Base-by-base conservation (phyloP, 805 yeast genomes). In the Spathaspora arborariae region DNA sequence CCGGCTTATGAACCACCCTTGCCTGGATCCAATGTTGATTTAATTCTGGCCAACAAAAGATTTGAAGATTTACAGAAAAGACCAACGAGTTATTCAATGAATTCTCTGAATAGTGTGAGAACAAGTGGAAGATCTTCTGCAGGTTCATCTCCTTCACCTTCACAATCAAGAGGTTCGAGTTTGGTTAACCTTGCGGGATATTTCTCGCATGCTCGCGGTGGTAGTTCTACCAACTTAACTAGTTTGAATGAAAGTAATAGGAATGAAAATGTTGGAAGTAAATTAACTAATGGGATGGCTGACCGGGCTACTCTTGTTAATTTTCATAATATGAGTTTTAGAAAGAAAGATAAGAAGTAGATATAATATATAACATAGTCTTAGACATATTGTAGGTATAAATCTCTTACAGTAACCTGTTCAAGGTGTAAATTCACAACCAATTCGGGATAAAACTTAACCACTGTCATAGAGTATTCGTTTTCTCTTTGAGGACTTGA, bases 1-100 rank as follows among this genome's bases (percentile, higher is more conserved):
- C 97, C 97, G 0, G 76, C 78, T 2, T 90, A 89, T 62, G 74
- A 70, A 51, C 82, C 81, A 5, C 79, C 80, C 2, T 54, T 65
- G 13, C 72, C 72, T 3, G 74, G 73, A 1, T 71, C 79, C 2
- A 55, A 60, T 43, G 60, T 70, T 22, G 63, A 67, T 45, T 49
- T 69, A 16, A 57, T 16, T 3, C 20, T 16, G 30, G 15, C 59
- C 26, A 63, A 61, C 49, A 55, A 56, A 33, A 55, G 61, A 18
- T 59, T 56, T 37, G 74, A 68, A 39, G 67, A 59, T 37, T 20
- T 37, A 19, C 39, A 37, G 6, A 26, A 57, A 48, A 45, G 53
- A 52, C 16, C 33, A 43, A 56, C 57, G 45, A 49, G 56, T 11
- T 50, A 63, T 45, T 49, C 65, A 6, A 49, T 69, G 24, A 6